These are phyloP conservation scores for Tricholoma sp. DNA, from an alignment of 768 basidiomycete genomes.

Conservation along the genomic window DNA sequence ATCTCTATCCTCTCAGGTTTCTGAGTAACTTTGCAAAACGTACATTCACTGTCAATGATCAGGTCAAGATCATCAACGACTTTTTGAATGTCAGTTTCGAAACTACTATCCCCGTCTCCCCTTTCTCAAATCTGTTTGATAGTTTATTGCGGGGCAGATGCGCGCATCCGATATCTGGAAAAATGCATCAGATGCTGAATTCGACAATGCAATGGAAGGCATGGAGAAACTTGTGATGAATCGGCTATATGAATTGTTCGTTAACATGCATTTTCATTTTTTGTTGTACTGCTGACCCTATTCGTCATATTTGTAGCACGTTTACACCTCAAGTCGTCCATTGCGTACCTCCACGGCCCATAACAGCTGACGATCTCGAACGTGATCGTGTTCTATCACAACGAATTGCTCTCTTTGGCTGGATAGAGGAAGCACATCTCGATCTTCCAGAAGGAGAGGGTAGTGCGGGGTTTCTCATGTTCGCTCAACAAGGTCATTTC, in stretches of 20 bases:
- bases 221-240: slow-evolving; percentile 99
- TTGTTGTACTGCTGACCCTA: slow-evolving; percentile 3
- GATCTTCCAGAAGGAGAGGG: slow-evolving; percentile 81
- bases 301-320: slow-evolving; percentile 48
- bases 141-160: slow-evolving; percentile 94
- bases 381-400: slow-evolving; percentile 88
- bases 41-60: slow-evolving; percentile 88
- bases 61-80: slow-evolving; percentile 93
- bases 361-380: slow-evolving; percentile 95
- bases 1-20: slow-evolving; percentile 49
- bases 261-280: slow-evolving; percentile 11
- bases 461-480: slow-evolving; percentile 78
- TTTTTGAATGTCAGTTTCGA: slow-evolving; percentile 67
- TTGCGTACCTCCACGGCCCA: slow-evolving; percentile 61
- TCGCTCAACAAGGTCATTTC: slow-evolving; percentile 76
- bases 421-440: slow-evolving; percentile 86
- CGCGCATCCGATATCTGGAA: slow-evolving; percentile 79
- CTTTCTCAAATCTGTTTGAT: slow-evolving; percentile 9
- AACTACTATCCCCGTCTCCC: neutral
- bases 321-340: slow-evolving; percentile 83
- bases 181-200: slow-evolving; percentile 71
- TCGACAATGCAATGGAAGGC: slow-evolving; percentile 95
- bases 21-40: slow-evolving; percentile 90
- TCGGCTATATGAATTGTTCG: slow-evolving; percentile 89
- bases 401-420: slow-evolving; percentile 84